A percentile compares a stretch with the other conserved stretches of the same genome.
These are phyloP conservation scores for Aspergillus sclerotioniger DNA, from an alignment of 495 filamentous ascomycete genomes.

Conservation along the genomic window DNA sequence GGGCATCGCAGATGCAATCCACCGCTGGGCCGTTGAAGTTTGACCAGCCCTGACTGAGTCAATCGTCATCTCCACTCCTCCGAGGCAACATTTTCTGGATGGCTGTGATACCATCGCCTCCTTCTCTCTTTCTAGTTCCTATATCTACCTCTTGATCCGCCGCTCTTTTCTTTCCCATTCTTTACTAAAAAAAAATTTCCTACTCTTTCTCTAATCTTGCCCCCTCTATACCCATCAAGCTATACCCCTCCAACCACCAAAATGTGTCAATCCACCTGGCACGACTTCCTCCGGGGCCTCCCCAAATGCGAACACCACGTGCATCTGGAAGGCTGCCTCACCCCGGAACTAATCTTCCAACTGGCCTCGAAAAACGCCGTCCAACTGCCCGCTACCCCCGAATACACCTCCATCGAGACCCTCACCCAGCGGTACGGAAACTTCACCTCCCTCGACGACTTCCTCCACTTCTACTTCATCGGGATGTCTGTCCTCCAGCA, in stretches of 20 bases:
- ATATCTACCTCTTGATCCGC: background rate
- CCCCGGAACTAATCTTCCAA: slow-evolving; percentile 64
- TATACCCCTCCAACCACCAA: background rate
- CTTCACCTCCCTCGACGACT: slow-evolving; percentile 73
- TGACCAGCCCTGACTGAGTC: background rate
- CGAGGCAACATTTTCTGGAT: no score
- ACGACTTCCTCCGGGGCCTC: slow-evolving; percentile 61
- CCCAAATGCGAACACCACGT: slow-evolving; percentile 83
- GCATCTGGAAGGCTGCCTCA: slow-evolving; percentile 71
- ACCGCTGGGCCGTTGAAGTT: background rate
- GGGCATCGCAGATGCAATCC: background rate
- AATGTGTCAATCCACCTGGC: slow-evolving; percentile 43
- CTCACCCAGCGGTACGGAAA: slow-evolving; percentile 57
- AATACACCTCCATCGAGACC: slow-evolving; percentile 58
- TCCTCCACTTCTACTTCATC: slow-evolving; percentile 75
- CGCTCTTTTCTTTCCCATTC: background rate
- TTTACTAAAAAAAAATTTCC: background rate
- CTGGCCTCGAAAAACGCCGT: slow-evolving; percentile 64
- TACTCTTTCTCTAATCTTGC: background rate
- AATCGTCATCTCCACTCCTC: no score
- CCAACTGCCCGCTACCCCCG: slow-evolving; percentile 56
- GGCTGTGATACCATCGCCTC: no score
- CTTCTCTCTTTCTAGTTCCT: background rate
- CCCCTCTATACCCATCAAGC: background rate
- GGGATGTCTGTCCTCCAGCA: slow-evolving; percentile 66